Evolutionary conservation across 371 early-diverging fungal species (phyloP), one percentile per base, ranked within the genome.

Genomic region (Lichtheimia ornata): DNA sequence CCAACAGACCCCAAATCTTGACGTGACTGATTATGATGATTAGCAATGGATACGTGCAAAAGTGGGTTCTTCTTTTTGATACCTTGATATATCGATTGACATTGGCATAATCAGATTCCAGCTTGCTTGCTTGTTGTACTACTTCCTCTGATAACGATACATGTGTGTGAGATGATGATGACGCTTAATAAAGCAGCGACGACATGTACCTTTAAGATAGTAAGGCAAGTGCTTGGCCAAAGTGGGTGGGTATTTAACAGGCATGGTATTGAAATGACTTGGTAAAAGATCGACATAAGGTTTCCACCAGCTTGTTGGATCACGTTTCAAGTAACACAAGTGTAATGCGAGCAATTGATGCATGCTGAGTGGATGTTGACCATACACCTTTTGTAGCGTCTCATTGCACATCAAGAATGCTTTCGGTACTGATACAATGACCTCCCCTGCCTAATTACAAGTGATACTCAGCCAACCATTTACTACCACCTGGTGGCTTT

Each of bases 211-310:
- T 66, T 67, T 66, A 5, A 79, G 67, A 44, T 74, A 71, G 43
- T 49, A 51, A 4, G 86, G 84, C 9, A 86, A 54, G 30, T 80
- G 75, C 17, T 70, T 69, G 2, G 66, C 56, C 1, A 80, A 60
- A 3, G 63, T 64, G 14, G 61, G 45, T 1, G 83, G 77, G 63
- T 80, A 86, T 68, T 77, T 72, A 51, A 84, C 82, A 25, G 86
- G 84, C 80, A 86, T 81, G 6, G 86, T 86, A 59, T 83, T 72
- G 58, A 86, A 86, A 62, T 83, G 83, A 12, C 71, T 74, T 17
- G 86, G 86, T 18, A 86, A 59, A 44, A 86, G 45, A 43, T 75
- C 74, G 22, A 79, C 25, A 56, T 86, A 86, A 1, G 83, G 76
- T 58, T 76, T 70, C 86, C 86, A 86, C 67, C 78, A 76, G 5